Percentiles rank a stretch among this genome's conserved stretches.
Conservation (phyloP, 345 rosid species). For the Hypericum androsaemum region DNA sequence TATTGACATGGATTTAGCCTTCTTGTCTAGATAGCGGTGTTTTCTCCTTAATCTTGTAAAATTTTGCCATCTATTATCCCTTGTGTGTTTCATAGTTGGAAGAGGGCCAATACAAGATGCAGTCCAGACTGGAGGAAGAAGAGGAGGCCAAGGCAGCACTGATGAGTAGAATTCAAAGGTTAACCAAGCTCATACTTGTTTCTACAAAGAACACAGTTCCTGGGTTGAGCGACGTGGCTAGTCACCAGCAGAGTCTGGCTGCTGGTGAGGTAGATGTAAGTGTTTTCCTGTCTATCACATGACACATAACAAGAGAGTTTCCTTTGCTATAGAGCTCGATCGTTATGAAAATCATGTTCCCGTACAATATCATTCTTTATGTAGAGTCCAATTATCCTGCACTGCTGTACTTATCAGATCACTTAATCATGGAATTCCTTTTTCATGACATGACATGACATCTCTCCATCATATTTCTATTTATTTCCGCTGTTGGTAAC, state of each 20-base stretch:
- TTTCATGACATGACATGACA: too few relatives aligned
- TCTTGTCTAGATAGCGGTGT: neutral
- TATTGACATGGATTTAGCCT: slow-evolving; percentile 18
- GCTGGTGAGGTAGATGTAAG: slow-evolving; percentile 69
- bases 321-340: too few relatives aligned
- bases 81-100: slow-evolving; percentile 47
- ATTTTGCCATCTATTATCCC: neutral
- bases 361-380: too few relatives aligned
- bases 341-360: too few relatives aligned
- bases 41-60: slow-evolving; percentile 1
- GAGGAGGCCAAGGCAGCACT: slow-evolving; percentile 99
- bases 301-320: neutral
- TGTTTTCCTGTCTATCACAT: slow-evolving; percentile 4
- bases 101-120: slow-evolving; percentile 99
- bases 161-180: slow-evolving; percentile 96
- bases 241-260: slow-evolving; percentile 64
- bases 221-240: slow-evolving; percentile 52
- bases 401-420: too few relatives aligned
- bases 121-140: slow-evolving; percentile 97
- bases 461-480: too few relatives aligned
- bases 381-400: too few relatives aligned
- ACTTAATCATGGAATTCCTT: too few relatives aligned
- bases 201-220: slow-evolving; percentile 84
- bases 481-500: too few relatives aligned
- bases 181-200: slow-evolving; percentile 96